Base-by-base conservation (phyloP, 2,329 filamentous ascomycete genomes). In the Lasiodiplodia citricola region DNA sequence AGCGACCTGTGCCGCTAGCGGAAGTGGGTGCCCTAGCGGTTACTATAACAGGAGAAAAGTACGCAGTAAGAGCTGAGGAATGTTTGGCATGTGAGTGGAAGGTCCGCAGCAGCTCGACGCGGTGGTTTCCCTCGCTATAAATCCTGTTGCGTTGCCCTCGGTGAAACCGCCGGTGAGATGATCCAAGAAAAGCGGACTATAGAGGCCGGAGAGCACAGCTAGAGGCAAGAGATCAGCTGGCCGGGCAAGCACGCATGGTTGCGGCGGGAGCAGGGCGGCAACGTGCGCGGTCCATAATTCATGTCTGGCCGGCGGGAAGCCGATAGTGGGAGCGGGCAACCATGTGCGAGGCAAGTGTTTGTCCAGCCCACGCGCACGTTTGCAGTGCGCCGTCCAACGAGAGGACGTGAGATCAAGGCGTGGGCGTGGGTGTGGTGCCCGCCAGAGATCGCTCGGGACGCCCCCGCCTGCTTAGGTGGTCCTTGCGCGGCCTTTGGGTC, bases 201-300 rank as follows among this genome's bases (percentile, higher is more conserved):
- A 64, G 28, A 31, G 60, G 31, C 38, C 47, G 21, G 28, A 10
- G 6, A 28, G 16, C 18, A 38, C 60, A 52, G 31, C 28, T 11
- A 11, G 18, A 37, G 44, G 60, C 44, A 64, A 52, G 60, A 38
- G 60, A 64, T 64, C 60, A 64, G 60, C 60, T 64, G 60, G 38
- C 13, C 35, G 56, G 38, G 16, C 41, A 23, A 14, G 23, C 44
- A 25, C 25, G 38, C n/a, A 52, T 64, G 47, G 44, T 31, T 64
- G 47, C 47, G 47, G 18, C 25, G n/a, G 44, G 44, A 63, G 44
- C 10, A 35, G 23, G 25, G 3, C n/a, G 31, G 41, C 55, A 67
- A 67, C 65, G 65, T 67, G 65, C 54, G 41, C 60, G 21, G 35
- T 58, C 28, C 25, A 21, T 8, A 41, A 44, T 28, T 25, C 41